Conservation (phyloP, 371 early-diverging fungal species). For the Rhizomucor miehei region DNA sequence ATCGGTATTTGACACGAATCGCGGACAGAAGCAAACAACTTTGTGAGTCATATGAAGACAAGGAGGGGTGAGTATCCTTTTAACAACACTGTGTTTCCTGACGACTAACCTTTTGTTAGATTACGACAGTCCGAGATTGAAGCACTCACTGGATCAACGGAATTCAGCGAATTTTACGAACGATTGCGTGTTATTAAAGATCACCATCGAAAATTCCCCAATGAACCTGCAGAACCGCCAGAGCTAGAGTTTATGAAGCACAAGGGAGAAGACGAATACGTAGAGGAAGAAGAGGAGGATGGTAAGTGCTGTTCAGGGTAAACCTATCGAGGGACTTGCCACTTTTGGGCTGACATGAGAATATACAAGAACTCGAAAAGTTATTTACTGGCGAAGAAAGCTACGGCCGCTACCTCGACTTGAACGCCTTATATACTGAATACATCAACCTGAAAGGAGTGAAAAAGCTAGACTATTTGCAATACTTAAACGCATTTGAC, state of each 20-base stretch:
- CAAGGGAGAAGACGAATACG: constrained; percentile 53
- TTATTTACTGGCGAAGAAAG: constrained; percentile 93
- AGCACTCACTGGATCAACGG: constrained; percentile 69
- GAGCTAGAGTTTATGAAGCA: constrained; percentile 71
- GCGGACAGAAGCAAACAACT: constrained; percentile 62
- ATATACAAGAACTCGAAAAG: constrained; percentile 64
- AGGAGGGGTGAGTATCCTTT: constrained; percentile 55
- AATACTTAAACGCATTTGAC: constrained; percentile 73
- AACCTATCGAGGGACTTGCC: too few relatives aligned
- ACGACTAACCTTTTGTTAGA: constrained; percentile 25
- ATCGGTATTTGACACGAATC: constrained; percentile 70
- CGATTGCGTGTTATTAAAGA: constrained; percentile 82
- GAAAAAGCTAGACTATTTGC: constrained; percentile 74
- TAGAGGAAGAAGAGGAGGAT: constrained; percentile 45
- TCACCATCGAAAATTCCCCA: constrained; percentile 82
- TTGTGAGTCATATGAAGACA: constrained; percentile 68
- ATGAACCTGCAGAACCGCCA: constrained; percentile 73
- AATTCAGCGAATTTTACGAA: constrained; percentile 86
- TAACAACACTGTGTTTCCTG: neutral
- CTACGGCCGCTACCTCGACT: constrained; percentile 84
- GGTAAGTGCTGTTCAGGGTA: neutral
- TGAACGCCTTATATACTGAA: constrained; percentile 70
- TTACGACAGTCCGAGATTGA: constrained; percentile 71
- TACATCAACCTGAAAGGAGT: constrained; percentile 84
- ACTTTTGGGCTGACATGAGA: too few relatives aligned